Evolutionary conservation across 2,329 filamentous ascomycete genomes (phyloP), one percentile per base, ranked within the genome.

Genomic region (Pyricularia pennisetigena): DNA sequence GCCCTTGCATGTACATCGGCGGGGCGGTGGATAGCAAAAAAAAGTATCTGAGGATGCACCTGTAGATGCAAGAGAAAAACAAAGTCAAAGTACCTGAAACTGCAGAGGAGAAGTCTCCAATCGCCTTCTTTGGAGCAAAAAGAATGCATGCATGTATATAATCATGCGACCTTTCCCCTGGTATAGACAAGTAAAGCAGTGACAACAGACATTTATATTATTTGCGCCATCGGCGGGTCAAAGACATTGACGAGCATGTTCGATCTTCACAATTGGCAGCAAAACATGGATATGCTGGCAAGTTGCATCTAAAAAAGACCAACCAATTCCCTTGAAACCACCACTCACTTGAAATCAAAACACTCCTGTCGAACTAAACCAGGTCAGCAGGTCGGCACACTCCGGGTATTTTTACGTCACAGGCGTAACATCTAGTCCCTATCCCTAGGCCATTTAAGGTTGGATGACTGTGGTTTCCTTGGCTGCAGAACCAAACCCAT

Each of bases 381-480:
- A 66, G 65, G 65, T 66, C 65, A 66, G 65, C 65, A 57, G 65
- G 65, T 28, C 65, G 65, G 14, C 54, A 57, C 16, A 14, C 65
- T 57, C 30, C 65, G 26, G 41, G 3, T 14, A 26, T 28, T 41
- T 66, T 66, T 66, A 66, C 65, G 65, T 66, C 65, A 66, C 35
- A 26, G 30, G 30, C 41, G 41, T 54, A n/a, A 5, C 16, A 54
- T 54, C 41, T 54, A 54, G 41, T 54, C 41, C 41, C 41, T 54
- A 54, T 54, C n/a, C 41, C 41, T 54, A 54, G 20, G 41, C 41
- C 41, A n/a, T 7, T n/a, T 54, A 54, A 54, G 41, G 41, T 28
- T 62, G 59, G 59, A 62, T 62, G 59, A 62, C 41, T 54, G 41
- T 6, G 16, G 20, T 54, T 54, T 54, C 41, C 32, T 35, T 35